Percentiles rank a stretch among this genome's conserved stretches.
Conservation (phyloP, 805 yeast genomes). For the Saccharomycopsis babjevae region DNA sequence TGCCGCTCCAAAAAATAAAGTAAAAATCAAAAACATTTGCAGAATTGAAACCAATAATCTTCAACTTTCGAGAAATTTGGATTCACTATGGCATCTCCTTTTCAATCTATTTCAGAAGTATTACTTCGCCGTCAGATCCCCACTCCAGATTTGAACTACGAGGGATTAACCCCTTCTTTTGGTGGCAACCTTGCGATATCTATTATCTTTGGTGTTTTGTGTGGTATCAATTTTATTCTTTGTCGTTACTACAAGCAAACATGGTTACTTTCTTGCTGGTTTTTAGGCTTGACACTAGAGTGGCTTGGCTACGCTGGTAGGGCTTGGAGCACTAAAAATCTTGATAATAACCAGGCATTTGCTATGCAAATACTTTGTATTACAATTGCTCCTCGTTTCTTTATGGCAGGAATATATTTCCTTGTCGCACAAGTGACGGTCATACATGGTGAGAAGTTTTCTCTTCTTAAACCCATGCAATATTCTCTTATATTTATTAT, state of each 20-base stretch:
- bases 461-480: constrained; percentile 29
- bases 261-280: constrained; percentile 57
- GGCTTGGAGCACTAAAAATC: constrained; percentile 32
- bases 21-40: background rate
- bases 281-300: constrained; percentile 48
- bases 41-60: background rate
- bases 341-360: constrained; percentile 31
- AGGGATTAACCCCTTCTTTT: constrained; percentile 31
- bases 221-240: constrained; percentile 42
- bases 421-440: constrained; percentile 56
- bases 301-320: constrained; percentile 61
- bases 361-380: constrained; percentile 56
- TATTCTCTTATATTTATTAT: constrained; percentile 55
- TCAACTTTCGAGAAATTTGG: background rate
- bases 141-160: background rate
- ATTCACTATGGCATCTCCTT: background rate
- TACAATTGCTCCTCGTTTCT: constrained; percentile 72
- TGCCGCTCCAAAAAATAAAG: background rate
- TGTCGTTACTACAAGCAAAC: constrained; percentile 37
- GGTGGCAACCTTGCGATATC: constrained; percentile 51
- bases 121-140: background rate
- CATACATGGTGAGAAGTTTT: constrained; percentile 45
- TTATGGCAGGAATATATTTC: constrained; percentile 75
- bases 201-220: constrained; percentile 43
- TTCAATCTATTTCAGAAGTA: background rate